Conservation (phyloP, 2,329 filamentous ascomycete species). For the Cyphellophora attinorum region DNA sequence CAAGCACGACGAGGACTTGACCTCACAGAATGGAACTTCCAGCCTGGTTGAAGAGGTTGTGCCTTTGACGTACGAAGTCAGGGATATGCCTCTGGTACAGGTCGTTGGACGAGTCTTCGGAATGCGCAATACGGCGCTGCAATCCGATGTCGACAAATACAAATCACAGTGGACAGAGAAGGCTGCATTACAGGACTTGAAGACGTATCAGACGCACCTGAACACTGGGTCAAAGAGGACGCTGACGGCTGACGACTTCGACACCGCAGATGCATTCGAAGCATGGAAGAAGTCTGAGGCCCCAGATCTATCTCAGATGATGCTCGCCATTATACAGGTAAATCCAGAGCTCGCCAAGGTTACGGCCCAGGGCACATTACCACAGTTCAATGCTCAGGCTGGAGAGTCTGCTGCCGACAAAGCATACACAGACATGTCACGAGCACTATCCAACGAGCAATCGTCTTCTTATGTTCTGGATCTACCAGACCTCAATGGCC, state of each 20-base stretch:
- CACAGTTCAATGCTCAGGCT: constrained; percentile 41
- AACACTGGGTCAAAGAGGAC: constrained; percentile 70
- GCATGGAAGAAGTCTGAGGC: constrained; percentile 86
- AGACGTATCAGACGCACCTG: constrained; percentile 82
- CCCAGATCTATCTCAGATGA: constrained; percentile 82
- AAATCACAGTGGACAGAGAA: constrained; percentile 81
- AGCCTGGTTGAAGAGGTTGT: constrained; percentile 71
- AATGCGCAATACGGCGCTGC: constrained; percentile 66
- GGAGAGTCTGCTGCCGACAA: constrained; percentile 28
- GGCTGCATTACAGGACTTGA: constrained; percentile 80
- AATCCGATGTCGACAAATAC: constrained; percentile 77
- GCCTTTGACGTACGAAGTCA: constrained; percentile 82
- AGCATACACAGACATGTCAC: constrained; percentile 36
- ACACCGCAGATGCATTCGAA: constrained; percentile 77
- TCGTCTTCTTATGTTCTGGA: constrained; percentile 52
- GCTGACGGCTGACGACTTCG: constrained; percentile 76
- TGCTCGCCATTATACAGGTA: constrained; percentile 78
- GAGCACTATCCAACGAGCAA: constrained; percentile 32
- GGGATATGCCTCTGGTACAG: constrained; percentile 92
- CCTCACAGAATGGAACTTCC: constrained; percentile 43
- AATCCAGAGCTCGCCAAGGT: constrained; percentile 78
- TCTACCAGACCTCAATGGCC: constrained; percentile 36
- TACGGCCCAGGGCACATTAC: constrained; percentile 51
- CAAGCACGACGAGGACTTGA: constrained; percentile 84
- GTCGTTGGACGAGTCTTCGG: constrained; percentile 80